phyloP scores from a whole-genome alignment of 768 basidiomycete genomes.

The Pisolithus tinctorius region DNA sequence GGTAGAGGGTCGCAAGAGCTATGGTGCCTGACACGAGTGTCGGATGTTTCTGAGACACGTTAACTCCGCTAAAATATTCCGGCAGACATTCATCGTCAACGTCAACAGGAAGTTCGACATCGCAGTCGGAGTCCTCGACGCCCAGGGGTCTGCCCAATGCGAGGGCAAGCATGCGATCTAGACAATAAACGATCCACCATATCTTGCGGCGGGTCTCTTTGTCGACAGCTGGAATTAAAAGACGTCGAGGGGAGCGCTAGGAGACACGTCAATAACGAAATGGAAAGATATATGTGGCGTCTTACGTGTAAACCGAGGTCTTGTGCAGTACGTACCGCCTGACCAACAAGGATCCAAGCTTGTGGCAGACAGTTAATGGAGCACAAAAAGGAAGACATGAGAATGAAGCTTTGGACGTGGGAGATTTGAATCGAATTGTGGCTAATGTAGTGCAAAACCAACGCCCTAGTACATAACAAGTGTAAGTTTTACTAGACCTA shows the following conservation, averaged over 20 bases:
- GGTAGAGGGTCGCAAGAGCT: constrained; percentile 70
- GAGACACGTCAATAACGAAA: constrained; percentile 11
- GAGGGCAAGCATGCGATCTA: constrained; percentile 89
- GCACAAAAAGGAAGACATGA: constrained; percentile 87
- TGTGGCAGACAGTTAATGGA: constrained; percentile 91
- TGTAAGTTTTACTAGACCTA: not conserved
- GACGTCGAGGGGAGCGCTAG: constrained; percentile 77
- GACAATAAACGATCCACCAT: constrained; percentile 90
- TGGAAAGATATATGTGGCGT: constrained; percentile 4
- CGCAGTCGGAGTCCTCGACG: constrained; percentile 85
- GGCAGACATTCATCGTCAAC: constrained; percentile 75
- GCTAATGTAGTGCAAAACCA: constrained; percentile 89
- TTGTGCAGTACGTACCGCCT: constrained; percentile 84
- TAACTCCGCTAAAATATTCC: constrained; percentile 64
- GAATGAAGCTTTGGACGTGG: constrained; percentile 86
- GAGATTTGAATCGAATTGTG: constrained; percentile 77
- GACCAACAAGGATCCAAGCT: constrained; percentile 89
- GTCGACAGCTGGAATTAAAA: constrained; percentile 64
- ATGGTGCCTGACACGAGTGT: constrained; percentile 80
- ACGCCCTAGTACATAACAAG: constrained; percentile 45
- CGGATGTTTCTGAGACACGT: constrained; percentile 46
- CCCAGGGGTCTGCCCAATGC: constrained; percentile 85
- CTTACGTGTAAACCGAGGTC: constrained; percentile 90
- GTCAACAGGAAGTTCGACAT: constrained; percentile 78
- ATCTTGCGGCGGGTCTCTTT: constrained; percentile 88